phyloP scores from a whole-genome alignment of 1,284 basidiomycete species.

The Malassezia brasiliensis region DNA sequence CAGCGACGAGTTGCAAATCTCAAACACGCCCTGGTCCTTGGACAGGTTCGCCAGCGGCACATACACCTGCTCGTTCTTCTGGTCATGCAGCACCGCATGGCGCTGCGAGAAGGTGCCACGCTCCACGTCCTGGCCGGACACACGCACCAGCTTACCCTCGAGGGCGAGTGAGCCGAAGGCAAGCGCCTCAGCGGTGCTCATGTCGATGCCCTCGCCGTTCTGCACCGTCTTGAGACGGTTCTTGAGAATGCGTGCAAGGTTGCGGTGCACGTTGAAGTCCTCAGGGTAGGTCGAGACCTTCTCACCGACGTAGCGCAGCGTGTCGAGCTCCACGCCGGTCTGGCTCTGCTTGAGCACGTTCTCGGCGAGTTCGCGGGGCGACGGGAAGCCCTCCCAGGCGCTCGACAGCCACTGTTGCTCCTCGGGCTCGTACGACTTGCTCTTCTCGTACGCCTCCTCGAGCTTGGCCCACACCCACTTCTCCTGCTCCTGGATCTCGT shows the following conservation, averaged over 20 bases:
- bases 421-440: conserved; percentile 82
- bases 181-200: conserved; percentile 97
- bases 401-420: conserved; percentile 83
- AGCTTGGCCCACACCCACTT: conserved; percentile 99
- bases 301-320: conserved; percentile 76
- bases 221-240: conserved; percentile 79
- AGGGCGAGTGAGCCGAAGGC: conserved; percentile 87
- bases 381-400: conserved; percentile 97
- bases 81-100: conserved; percentile 93
- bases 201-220: conserved; percentile 87
- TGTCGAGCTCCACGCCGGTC: conserved; percentile 70
- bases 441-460: conserved; percentile 77
- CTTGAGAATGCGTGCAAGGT: conserved; percentile 82
- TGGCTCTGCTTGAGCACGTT: conserved; percentile 75
- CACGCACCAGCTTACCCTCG: conserved; percentile 85
- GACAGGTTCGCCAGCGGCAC: conserved; percentile 79
- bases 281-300: conserved; percentile 74
- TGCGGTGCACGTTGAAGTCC: conserved; percentile 77
- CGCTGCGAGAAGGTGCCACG: conserved; percentile 99
- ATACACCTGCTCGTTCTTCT: conserved; percentile 81
- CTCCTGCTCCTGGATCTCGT: conserved; percentile 96
- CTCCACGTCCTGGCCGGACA: conserved; percentile 97
- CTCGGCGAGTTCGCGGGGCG: conserved; percentile 88
- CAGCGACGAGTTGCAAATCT: conserved; percentile 91
- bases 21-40: conserved; percentile 77